Evolutionary conservation across 257 asterid genomes (phyloP).

Genomic region (Capsicum pubescens): DNA sequence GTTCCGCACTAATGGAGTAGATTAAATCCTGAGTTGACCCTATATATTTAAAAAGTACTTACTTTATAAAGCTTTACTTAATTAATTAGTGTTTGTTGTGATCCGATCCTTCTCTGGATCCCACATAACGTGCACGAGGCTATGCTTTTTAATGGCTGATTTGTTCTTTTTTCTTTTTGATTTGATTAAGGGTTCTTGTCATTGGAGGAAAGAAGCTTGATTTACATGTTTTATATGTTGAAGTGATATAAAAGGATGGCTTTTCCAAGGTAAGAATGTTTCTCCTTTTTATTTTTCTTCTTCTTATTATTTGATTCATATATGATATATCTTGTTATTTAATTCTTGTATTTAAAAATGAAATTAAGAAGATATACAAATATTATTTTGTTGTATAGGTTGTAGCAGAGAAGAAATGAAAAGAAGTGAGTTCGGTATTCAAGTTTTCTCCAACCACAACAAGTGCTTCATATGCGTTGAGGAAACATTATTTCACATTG

Average conservation of each 20-base stretch:
- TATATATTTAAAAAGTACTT: neutral
- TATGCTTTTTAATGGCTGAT: too few species aligned
- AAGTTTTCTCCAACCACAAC: constrained; percentile 73
- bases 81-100: neutral
- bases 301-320: neutral
- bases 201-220: constrained; percentile 75
- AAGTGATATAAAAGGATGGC: constrained; percentile 80
- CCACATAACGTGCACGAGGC: too few species aligned
- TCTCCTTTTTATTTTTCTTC: neutral
- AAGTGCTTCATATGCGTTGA: constrained; percentile 78
- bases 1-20: too few species aligned
- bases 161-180: neutral
- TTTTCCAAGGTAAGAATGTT: constrained; percentile 58
- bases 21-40: neutral
- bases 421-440: constrained; percentile 64
- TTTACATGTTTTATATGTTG: constrained; percentile 66
- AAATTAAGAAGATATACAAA: neutral
- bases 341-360: neutral
- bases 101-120: too few species aligned
- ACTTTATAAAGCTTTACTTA: too few species aligned
- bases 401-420: constrained; percentile 70
- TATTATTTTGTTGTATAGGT: constrained; percentile 45
- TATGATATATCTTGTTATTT: neutral
- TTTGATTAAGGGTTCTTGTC: constrained; percentile 61
- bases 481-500: constrained; percentile 68